Percentiles rank a stretch among this genome's conserved stretches.
Evolutionary conservation across 202 grass and related monocot genomes (phyloP).

Genomic region (Carex sylvatica): DNA sequence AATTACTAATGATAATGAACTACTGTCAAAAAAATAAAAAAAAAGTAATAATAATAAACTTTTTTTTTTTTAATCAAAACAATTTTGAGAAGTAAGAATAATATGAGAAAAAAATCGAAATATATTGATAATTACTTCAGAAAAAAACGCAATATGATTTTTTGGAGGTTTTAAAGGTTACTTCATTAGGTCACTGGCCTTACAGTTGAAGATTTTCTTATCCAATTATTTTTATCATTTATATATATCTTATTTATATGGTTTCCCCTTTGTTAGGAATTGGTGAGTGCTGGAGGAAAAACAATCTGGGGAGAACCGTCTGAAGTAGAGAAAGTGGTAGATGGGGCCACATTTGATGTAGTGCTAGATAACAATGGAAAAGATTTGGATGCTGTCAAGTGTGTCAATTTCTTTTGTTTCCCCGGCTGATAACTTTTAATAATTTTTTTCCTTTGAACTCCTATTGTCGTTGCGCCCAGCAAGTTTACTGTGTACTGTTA

Average conservation of each 20-base stretch:
- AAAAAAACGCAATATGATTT: neutral
- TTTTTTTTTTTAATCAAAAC: neutral
- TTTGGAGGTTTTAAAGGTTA: neutral
- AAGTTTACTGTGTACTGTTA: neutral
- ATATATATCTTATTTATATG: neutral
- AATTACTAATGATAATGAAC: neutral
- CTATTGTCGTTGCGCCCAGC: neutral
- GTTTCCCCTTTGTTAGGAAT: slow-evolving; percentile 41
- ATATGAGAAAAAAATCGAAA: neutral
- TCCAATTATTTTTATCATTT: neutral
- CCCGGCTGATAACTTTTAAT: neutral
- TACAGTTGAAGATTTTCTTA: neutral
- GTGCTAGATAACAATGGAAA: slow-evolving; percentile 96
- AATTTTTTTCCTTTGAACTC: neutral
- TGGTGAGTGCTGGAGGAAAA: slow-evolving; percentile 60
- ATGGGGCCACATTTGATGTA: slow-evolving; percentile 51
- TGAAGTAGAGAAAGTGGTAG: slow-evolving; percentile 44
- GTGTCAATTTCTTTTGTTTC: neutral
- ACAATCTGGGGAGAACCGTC: slow-evolving; percentile 66
- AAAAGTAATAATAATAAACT: neutral
- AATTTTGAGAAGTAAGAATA: neutral
- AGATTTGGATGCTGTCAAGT: slow-evolving; percentile 89
- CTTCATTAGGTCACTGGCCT: neutral
- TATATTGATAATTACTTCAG: neutral
- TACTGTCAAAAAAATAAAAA: too few relatives aligned